A percentile compares a stretch with the other conserved stretches of the same genome.
phyloP scores from a whole-genome alignment of 352 stramenopile species.

The Phytophthora kernoviae region DNA sequence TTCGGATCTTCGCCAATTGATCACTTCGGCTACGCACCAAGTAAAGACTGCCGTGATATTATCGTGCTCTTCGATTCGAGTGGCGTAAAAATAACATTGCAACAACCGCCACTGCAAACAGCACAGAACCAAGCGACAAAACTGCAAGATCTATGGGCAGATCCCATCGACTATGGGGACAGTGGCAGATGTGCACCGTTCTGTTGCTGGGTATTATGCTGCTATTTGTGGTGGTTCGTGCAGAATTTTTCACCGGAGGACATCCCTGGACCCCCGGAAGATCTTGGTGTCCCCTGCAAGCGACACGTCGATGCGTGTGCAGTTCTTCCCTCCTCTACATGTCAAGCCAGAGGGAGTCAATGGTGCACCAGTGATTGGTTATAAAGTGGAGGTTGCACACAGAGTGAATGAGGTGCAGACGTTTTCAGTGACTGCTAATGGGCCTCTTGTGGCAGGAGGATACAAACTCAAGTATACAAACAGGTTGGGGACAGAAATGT shows the following conservation, averaged over 20 bases:
- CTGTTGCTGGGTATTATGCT: constrained; percentile 5
- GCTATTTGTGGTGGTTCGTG: constrained; percentile 14
- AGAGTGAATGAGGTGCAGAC: constrained; percentile 75
- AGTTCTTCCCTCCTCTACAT: constrained; percentile 59
- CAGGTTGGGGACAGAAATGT: constrained; percentile 29
- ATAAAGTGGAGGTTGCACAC: constrained; percentile 78
- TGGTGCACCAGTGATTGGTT: constrained; percentile 71
- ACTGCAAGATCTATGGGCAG: not conserved
- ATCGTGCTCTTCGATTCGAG: too few relatives aligned
- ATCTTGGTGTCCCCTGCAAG: constrained; percentile 54
- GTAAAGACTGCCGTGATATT: too few relatives aligned
- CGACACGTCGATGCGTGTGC: constrained; percentile 60
- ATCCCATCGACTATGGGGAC: not conserved
- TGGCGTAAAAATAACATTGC: too few relatives aligned
- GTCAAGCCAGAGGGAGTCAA: constrained; percentile 74
- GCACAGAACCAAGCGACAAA: not conserved
- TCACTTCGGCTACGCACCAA: too few relatives aligned
- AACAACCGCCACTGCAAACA: too few relatives aligned
- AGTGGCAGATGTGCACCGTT: not conserved
- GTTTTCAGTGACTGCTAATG: constrained; percentile 64
- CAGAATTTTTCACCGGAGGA: constrained; percentile 63
- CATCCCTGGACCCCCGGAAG: constrained; percentile 64
- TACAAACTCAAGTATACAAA: constrained; percentile 73
- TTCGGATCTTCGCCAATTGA: too few relatives aligned
- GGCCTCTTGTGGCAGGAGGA: constrained; percentile 47